A percentile compares a stretch with the other conserved stretches of the same genome.
phyloP scores from a whole-genome alignment of 805 yeast genomes.

The Metschnikowia bowlesiae region DNA sequence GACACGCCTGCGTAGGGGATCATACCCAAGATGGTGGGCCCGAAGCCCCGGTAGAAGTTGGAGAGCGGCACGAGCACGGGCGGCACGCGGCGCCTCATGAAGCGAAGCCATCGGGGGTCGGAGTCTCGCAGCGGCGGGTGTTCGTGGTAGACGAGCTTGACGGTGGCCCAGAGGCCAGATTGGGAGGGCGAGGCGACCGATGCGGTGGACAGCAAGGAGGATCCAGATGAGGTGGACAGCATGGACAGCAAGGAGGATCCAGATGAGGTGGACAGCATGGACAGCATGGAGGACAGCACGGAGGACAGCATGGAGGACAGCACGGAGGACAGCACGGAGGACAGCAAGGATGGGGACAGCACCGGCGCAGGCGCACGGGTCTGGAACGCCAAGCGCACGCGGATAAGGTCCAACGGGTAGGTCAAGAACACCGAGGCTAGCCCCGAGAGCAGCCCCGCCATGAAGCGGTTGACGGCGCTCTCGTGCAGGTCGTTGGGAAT shows the following conservation, averaged over 20 bases:
- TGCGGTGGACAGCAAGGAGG: slow-evolving; percentile 9
- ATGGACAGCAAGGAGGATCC: no score
- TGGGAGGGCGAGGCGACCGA: slow-evolving; percentile 14
- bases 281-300: no score
- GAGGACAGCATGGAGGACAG: no score
- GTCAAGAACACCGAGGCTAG: slow-evolving; percentile 81
- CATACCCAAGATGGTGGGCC: slow-evolving; percentile 93
- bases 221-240: no score
- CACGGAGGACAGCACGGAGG: no score
- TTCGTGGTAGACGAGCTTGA: slow-evolving; percentile 30
- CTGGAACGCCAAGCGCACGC: slow-evolving; percentile 90
- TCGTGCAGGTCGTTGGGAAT: slow-evolving; percentile 75
- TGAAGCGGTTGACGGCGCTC: slow-evolving; percentile 71
- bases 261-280: no score
- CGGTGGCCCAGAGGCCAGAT: slow-evolving; percentile 25
- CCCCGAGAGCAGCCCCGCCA: slow-evolving; percentile 91
- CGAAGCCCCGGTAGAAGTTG: slow-evolving; percentile 91
- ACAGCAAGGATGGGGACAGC: no score
- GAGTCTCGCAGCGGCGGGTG: slow-evolving; percentile 30
- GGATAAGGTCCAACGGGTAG: slow-evolving; percentile 84
- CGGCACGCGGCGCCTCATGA: slow-evolving; percentile 32
- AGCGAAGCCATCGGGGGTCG: slow-evolving; percentile 37
- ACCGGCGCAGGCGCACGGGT: slow-evolving; percentile 37
- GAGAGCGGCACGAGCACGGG: slow-evolving; percentile 33
- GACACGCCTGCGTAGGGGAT: slow-evolving; percentile 98